Evolutionary conservation across 2,329 filamentous ascomycete genomes (phyloP).

Genomic region (Neonectria faginata): DNA sequence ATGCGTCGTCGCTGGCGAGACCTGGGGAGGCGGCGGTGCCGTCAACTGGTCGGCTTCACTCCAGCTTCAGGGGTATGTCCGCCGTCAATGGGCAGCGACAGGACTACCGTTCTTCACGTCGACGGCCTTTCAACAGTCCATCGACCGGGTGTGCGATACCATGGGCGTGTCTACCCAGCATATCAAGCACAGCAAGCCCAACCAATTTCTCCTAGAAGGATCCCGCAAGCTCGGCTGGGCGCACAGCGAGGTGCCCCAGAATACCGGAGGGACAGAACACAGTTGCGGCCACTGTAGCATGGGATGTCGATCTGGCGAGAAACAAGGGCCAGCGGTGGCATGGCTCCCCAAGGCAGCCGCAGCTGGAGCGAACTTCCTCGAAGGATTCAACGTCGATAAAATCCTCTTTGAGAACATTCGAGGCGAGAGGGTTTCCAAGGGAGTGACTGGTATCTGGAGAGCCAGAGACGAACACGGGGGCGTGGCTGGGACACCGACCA

Average conservation of each 20-base stretch:
- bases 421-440: conserved; percentile 66
- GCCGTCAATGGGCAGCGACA: conserved; percentile 76
- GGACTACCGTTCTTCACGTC: conserved; percentile 77
- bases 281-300: conserved; percentile 72
- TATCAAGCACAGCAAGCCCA: conserved; percentile 76
- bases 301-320: conserved; percentile 71
- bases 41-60: conserved; percentile 77
- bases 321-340: conserved; percentile 78
- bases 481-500: background rate
- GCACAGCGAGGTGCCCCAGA: conserved; percentile 77
- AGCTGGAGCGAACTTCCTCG: conserved; percentile 78
- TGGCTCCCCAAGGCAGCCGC: conserved; percentile 80
- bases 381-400: conserved; percentile 76
- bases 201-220: conserved; percentile 75
- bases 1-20: conserved; percentile 71
- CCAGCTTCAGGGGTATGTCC: conserved; percentile 75
- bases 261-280: conserved; percentile 72
- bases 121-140: conserved; percentile 73
- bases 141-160: conserved; percentile 78
- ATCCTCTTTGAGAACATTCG: conserved; percentile 70
- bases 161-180: conserved; percentile 77
- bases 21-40: conserved; percentile 82
- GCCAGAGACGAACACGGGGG: conserved; percentile 51
- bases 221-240: conserved; percentile 75
- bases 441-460: conserved; percentile 77